Evolutionary conservation across 306 rosid genomes (phyloP).

Genomic region (Malus domestica): DNA sequence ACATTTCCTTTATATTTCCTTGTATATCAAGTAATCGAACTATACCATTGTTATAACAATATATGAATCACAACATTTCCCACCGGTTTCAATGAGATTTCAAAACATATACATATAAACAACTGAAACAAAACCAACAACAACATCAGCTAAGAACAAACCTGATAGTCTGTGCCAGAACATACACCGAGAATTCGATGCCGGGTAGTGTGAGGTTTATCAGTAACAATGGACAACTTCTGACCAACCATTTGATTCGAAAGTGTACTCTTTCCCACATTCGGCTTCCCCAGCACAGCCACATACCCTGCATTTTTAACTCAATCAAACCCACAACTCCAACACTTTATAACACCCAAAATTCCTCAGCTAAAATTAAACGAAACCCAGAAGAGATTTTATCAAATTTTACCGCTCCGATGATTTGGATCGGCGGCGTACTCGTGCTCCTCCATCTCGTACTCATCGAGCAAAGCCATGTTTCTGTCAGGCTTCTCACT

Average conservation of each 20-base stretch:
- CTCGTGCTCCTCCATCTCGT: conserved; percentile 71
- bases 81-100: neutral
- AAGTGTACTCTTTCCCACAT: conserved; percentile 94
- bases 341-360: neutral
- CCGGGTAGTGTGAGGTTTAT: conserved; percentile 95
- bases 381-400: conserved; percentile 8
- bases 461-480: conserved; percentile 61
- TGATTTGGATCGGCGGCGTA: conserved; percentile 43
- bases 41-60: neutral
- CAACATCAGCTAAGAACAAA: conserved; percentile 21
- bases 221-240: conserved; percentile 85
- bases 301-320: conserved; percentile 64
- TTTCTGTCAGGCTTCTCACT: conserved; percentile 77
- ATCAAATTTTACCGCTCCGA: conserved; percentile 48
- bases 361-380: neutral
- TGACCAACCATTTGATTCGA: conserved; percentile 94
- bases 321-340: conserved; percentile 14
- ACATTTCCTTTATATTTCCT: neutral
- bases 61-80: neutral
- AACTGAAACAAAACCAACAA: conserved; percentile 13
- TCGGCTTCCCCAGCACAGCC: conserved; percentile 91
- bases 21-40: too few species aligned
- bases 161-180: conserved; percentile 87
- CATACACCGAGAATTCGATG: conserved; percentile 95
- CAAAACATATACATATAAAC: neutral